phyloP scores from a whole-genome alignment of 2,329 filamentous ascomycete genomes.

The Cordyceps cicadae region DNA sequence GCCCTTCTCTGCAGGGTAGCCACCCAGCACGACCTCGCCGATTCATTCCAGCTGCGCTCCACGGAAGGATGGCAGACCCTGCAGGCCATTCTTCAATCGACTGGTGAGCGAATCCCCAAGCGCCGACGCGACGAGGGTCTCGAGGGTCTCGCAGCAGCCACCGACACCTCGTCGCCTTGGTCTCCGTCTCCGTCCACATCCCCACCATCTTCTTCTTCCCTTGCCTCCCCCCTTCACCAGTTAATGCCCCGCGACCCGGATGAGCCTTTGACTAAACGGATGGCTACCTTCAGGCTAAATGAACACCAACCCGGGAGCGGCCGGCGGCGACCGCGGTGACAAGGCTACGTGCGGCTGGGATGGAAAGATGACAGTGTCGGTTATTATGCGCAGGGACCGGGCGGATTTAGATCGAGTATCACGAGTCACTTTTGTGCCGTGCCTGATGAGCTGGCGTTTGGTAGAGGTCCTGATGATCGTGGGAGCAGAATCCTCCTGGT shows the following conservation, averaged over 20 bases:
- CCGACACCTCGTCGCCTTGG: constrained; percentile 15
- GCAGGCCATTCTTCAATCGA: constrained; percentile 86
- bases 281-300: constrained; percentile 58
- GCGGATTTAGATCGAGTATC: not conserved
- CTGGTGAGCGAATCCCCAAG: constrained; percentile 92
- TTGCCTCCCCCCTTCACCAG: constrained; percentile 21
- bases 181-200: constrained; percentile 10
- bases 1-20: constrained; percentile 77
- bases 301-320: constrained; percentile 20
- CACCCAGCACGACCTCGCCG: constrained; percentile 68
- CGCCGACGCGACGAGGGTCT: constrained; percentile 40
- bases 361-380: not conserved
- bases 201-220: constrained; percentile 21
- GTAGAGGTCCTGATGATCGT: not conserved
- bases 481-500: not conserved
- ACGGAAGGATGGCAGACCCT: constrained; percentile 91
- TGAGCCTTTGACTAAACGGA: constrained; percentile 56
- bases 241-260: constrained; percentile 22
- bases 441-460: constrained; percentile 2
- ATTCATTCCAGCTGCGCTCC: constrained; percentile 75
- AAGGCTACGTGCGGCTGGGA: not conserved
- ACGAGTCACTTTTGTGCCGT: not conserved
- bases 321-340: not conserved
- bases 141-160: constrained; percentile 16
- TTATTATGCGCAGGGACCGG: not conserved